Base-by-base conservation (phyloP, 2,329 filamentous ascomycete genomes). In the Chaetomium olivaceum region DNA sequence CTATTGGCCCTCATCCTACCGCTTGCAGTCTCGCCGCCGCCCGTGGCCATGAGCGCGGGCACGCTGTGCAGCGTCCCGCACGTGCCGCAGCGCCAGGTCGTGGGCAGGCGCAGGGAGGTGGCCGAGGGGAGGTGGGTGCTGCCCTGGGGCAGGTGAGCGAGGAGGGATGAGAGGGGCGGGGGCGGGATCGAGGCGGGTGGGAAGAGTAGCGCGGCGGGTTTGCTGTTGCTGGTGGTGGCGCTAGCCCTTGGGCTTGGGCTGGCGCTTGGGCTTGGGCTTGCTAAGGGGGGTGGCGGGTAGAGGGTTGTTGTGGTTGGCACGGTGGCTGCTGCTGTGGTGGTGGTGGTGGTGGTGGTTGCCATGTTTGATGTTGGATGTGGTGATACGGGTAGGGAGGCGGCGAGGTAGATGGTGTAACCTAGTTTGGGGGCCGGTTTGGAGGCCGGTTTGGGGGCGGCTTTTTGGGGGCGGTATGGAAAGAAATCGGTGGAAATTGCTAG, bases 21-120 rank as follows among this genome's bases (percentile, higher is more conserved):
- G 7, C 31, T 46, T 21, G n/a, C n/a, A n/a, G n/a, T n/a, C n/a
- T n/a, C n/a, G n/a, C n/a, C n/a, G 36, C 25, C 1, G 36, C n/a
- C 5, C 27, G 29, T 16, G 11, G 31, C 23, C 23, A 48, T 29
- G 29, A 61, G 71, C 56, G 62, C 56, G 7, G 68, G 62, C 11
- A 71, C 64, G 23, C 65, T 62, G 66, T 71, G 67, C 1, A 66
- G 31, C 12, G 29, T 43, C 14, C 27, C 43, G 65, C 72, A 74
- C 39, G 71, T 72, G 63, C 68, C 69, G 66, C 72, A 74, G 54
- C 68, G 59, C 71, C 72, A 73, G 66, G 66, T 52, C 54, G 66
- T 61, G 2, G 71, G 72, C 61, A 72, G 65, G n/a, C 66, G 67
- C 29, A 70, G 67, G n/a, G 64, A 56, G 31, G 60, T 54, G 8